A percentile compares a stretch with the other conserved stretches of the same genome.
These are phyloP conservation scores for Houttuynia cordata DNA, from an alignment of 164 flowering plant genomes.

Conservation along the genomic window DNA sequence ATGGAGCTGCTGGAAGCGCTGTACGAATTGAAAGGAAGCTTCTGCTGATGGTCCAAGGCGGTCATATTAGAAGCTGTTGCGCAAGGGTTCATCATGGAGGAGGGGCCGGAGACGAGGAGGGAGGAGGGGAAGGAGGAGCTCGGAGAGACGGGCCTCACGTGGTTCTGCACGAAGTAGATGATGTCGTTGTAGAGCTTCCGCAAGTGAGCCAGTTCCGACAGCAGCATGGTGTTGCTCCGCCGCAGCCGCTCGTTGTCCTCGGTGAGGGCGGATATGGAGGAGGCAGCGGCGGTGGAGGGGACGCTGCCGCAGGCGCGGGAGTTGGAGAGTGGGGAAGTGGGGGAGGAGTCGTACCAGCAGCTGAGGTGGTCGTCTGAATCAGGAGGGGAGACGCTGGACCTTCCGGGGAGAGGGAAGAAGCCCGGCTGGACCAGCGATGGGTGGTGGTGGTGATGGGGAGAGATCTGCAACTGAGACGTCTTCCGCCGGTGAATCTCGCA, in stretches of 20 bases:
- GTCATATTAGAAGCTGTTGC: background rate
- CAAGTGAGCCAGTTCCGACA: slow-evolving; percentile 91
- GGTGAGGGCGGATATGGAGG: slow-evolving; percentile 38
- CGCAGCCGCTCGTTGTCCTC: slow-evolving; percentile 85
- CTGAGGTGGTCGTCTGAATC: slow-evolving; percentile 49
- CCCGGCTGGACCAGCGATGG: slow-evolving; percentile 8
- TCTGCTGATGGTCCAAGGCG: slow-evolving; percentile 26
- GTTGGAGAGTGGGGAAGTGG: slow-evolving; percentile 7
- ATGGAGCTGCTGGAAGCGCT: slow-evolving; percentile 28
- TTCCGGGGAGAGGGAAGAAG: slow-evolving; percentile 31
- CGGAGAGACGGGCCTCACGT: slow-evolving; percentile 84
- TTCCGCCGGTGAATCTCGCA: slow-evolving; percentile 94
- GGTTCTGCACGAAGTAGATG: slow-evolving; percentile 88
- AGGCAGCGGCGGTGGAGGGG: background rate
- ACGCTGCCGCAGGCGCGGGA: background rate
- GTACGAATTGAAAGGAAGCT: slow-evolving; percentile 14
- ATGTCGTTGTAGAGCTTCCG: slow-evolving; percentile 87
- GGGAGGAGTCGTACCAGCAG: slow-evolving; percentile 55
- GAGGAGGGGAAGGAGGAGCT: slow-evolving; percentile 42
- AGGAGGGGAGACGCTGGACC: slow-evolving; percentile 49
- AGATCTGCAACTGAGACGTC: slow-evolving; percentile 52
- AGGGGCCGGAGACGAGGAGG: slow-evolving; percentile 13
- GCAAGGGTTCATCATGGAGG: slow-evolving; percentile 1
- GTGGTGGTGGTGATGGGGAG: slow-evolving; percentile 31
- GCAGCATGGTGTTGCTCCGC: slow-evolving; percentile 66